Evolutionary conservation across 768 basidiomycete species (phyloP).

Genomic region (Mycena floridula): DNA sequence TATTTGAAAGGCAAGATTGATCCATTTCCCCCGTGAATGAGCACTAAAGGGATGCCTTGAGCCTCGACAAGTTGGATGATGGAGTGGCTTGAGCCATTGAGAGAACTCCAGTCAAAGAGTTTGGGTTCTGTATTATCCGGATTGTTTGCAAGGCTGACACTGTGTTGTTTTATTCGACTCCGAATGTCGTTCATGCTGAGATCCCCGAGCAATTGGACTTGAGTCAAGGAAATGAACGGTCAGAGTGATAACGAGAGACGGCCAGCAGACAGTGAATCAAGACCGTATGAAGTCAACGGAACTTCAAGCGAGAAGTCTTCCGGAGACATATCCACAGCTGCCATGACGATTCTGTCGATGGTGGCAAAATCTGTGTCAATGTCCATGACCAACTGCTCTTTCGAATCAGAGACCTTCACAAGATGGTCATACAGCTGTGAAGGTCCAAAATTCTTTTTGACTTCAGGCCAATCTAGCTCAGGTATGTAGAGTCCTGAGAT

Average conservation of each 20-base stretch:
- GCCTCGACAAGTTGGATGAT: slow-evolving; percentile 4
- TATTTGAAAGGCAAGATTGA: background rate
- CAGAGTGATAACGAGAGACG: slow-evolving; percentile 19
- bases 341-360: slow-evolving; percentile 7
- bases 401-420: no score
- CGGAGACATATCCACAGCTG: slow-evolving; percentile 13
- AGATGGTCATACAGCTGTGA: slow-evolving; percentile 14
- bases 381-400: background rate
- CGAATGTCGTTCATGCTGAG: slow-evolving; percentile 16
- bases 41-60: background rate
- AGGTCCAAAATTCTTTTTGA: background rate
- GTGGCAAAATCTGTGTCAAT: background rate
- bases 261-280: slow-evolving; percentile 25
- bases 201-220: slow-evolving; percentile 24
- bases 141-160: no score
- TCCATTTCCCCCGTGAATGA: slow-evolving; percentile 2
- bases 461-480: slow-evolving; percentile 16
- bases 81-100: background rate
- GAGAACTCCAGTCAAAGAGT: background rate
- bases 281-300: slow-evolving; percentile 24
- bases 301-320: slow-evolving; percentile 21
- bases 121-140: background rate
- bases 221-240: slow-evolving; percentile 15
- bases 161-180: background rate
- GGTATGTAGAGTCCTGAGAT: slow-evolving; percentile 17